Evolutionary conservation across 169 alveolate genomes (phyloP).

Genomic region (Plasmodium vinckei): DNA sequence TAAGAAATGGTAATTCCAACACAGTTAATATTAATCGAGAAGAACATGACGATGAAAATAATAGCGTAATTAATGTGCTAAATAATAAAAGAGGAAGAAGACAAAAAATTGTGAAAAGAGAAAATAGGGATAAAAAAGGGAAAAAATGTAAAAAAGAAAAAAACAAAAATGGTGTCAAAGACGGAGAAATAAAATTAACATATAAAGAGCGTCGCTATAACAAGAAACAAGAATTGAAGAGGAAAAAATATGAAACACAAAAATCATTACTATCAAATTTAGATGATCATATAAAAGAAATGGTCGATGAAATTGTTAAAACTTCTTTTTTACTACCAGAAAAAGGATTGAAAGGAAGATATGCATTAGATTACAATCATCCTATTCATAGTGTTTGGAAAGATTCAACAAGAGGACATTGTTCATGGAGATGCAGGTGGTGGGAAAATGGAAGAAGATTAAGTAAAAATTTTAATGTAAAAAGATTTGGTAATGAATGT

Average conservation of each 20-base stretch:
- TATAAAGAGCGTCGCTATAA: not conserved
- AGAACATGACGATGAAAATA: too few relatives aligned
- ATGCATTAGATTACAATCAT: constrained; percentile 82
- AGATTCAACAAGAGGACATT: constrained; percentile 85
- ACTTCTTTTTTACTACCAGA: constrained; percentile 81
- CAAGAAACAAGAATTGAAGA: constrained; percentile 7
- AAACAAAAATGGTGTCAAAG: not conserved
- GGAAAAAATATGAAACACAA: constrained; percentile 35
- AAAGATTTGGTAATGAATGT: constrained; percentile 84
- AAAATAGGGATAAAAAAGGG: too few relatives aligned
- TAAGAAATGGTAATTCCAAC: too few relatives aligned
- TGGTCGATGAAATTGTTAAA: constrained; percentile 82
- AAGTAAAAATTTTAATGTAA: constrained; percentile 85
- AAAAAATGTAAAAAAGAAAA: constrained; percentile 1
- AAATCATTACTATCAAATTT: constrained; percentile 22
- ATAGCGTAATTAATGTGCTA: too few relatives aligned
- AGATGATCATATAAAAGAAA: constrained; percentile 79
- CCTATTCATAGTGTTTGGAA: constrained; percentile 88
- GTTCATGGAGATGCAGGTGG: constrained; percentile 88
- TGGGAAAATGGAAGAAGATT: constrained; percentile 88
- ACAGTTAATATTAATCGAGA: too few relatives aligned
- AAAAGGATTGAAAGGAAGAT: constrained; percentile 82
- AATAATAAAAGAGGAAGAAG: too few relatives aligned
- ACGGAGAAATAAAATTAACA: not conserved
- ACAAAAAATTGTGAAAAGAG: too few relatives aligned